These are phyloP conservation scores for Boletus coccyginus DNA, from an alignment of 768 basidiomycete species.

Conservation along the genomic window DNA sequence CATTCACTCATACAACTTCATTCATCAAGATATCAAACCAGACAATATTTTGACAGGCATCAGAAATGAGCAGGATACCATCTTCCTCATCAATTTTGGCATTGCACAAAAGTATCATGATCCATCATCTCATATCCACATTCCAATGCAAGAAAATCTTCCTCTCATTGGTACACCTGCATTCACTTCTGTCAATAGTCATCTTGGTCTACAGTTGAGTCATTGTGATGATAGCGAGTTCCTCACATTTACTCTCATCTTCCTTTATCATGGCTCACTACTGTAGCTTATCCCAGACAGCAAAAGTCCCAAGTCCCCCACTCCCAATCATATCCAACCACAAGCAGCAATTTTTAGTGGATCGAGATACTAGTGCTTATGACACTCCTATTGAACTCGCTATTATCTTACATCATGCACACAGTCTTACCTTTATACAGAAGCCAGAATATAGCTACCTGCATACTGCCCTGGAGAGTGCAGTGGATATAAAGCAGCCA, in stretches of 20 bases:
- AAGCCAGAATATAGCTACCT: background rate
- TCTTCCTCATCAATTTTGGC: background rate
- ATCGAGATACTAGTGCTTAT: background rate
- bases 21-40: too few relatives aligned
- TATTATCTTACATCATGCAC: background rate
- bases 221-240: background rate
- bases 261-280: background rate
- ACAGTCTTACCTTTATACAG: background rate
- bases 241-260: background rate
- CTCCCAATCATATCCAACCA: background rate
- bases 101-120: background rate
- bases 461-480: too few relatives aligned
- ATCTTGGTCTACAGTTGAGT: background rate
- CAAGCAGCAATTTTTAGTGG: background rate
- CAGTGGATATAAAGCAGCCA: too few relatives aligned
- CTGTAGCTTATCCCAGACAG: background rate
- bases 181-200: background rate
- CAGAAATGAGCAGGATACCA: background rate
- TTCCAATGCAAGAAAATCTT: background rate
- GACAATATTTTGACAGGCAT: background rate
- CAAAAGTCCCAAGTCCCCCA: background rate
- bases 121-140: background rate
- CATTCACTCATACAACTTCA: too few relatives aligned
- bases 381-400: background rate
- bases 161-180: background rate